A percentile compares a stretch with the other conserved stretches of the same genome.
phyloP scores from a whole-genome alignment of 805 yeast species.

The Saturnispora silvae region DNA sequence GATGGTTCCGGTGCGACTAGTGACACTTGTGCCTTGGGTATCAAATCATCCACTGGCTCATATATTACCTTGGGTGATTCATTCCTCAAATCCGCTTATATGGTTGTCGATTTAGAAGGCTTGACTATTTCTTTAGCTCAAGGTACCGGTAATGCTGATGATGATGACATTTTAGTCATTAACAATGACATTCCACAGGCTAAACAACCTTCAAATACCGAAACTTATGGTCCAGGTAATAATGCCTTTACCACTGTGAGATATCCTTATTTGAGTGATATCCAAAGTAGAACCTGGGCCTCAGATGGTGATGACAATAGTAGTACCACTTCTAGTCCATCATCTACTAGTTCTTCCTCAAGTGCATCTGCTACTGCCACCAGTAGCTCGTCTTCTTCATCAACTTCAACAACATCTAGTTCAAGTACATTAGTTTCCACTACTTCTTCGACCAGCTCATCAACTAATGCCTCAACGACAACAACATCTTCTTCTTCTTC shows the following conservation, averaged over 20 bases:
- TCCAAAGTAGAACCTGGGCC: not conserved
- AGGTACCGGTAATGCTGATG: slow-evolving; percentile 25
- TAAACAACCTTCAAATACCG: slow-evolving; percentile 4
- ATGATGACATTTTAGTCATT: slow-evolving; percentile 29
- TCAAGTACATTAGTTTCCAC: slow-evolving; percentile 1
- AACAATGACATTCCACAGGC: slow-evolving; percentile 24
- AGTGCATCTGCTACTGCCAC: not conserved
- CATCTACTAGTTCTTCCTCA: too few relatives aligned
- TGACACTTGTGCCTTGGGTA: slow-evolving; percentile 35
- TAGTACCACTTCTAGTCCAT: not conserved
- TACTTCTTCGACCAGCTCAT: not conserved
- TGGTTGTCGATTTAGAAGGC: slow-evolving; percentile 44
- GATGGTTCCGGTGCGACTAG: slow-evolving; percentile 16
- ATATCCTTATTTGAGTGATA: slow-evolving; percentile 7
- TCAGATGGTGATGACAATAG: not conserved
- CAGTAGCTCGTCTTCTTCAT: not conserved
- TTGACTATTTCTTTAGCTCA: slow-evolving; percentile 36
- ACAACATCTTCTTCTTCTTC: slow-evolving; percentile 1
- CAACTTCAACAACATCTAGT: not conserved
- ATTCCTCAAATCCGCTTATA: slow-evolving; percentile 41
- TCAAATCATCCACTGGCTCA: slow-evolving; percentile 25
- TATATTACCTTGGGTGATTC: slow-evolving; percentile 40
- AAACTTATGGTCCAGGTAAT: slow-evolving; percentile 10
- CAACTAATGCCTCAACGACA: not conserved
- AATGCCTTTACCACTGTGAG: slow-evolving; percentile 6